Percentiles rank a stretch among this genome's conserved stretches.
These are phyloP conservation scores for Ogataea ramenticola DNA, from an alignment of 805 yeast species.

Conservation along the genomic window DNA sequence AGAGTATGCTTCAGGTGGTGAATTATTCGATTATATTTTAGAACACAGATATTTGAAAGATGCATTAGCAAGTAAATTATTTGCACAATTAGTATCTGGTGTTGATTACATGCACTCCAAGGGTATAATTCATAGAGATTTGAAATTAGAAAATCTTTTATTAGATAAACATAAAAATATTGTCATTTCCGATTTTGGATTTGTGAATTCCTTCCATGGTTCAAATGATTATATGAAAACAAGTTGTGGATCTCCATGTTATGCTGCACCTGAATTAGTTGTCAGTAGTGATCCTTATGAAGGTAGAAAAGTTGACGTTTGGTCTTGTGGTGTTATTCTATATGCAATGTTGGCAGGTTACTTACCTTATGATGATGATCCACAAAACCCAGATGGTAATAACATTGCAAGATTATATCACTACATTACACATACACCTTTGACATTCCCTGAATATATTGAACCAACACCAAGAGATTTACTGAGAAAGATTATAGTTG, in stretches of 20 bases:
- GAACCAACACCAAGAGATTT: constrained; percentile 88
- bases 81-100: constrained; percentile 91
- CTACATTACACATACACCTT: constrained; percentile 84
- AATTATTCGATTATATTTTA: constrained; percentile 85
- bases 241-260: constrained; percentile 95
- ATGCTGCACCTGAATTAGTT: constrained; percentile 97
- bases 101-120: constrained; percentile 83
- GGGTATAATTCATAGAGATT: constrained; percentile 73
- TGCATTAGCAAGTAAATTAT: constrained; percentile 73
- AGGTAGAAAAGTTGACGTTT: constrained; percentile 89
- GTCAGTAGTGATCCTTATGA: constrained; percentile 81
- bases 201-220: constrained; percentile 74
- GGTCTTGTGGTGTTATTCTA: constrained; percentile 94
- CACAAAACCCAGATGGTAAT: constrained; percentile 92
- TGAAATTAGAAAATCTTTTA: constrained; percentile 65
- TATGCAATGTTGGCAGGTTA: constrained; percentile 98
- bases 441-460: constrained; percentile 93
- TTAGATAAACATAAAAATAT: constrained; percentile 83
- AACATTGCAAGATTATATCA: constrained; percentile 86
- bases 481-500: constrained; percentile 71
- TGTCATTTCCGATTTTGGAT: constrained; percentile 87
- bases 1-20: constrained; percentile 97
- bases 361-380: constrained; percentile 95
- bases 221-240: constrained; percentile 82
- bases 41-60: constrained; percentile 85